Conservation (phyloP, 2,329 filamentous ascomycete genomes). For the Falciphora oryzae region DNA sequence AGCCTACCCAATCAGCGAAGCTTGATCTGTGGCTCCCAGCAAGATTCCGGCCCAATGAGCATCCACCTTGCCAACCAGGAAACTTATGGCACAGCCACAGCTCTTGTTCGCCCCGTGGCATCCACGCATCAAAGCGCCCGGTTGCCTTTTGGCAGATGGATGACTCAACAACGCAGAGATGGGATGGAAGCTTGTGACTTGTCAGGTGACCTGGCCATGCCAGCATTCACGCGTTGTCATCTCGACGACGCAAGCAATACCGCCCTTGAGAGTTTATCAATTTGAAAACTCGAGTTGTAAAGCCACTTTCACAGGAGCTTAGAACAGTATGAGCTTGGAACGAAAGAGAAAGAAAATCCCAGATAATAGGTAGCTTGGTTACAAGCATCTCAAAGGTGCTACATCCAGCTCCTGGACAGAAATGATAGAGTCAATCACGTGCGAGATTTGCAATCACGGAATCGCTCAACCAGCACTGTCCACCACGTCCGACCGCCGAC, state of each 20-base stretch:
- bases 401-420: neutral
- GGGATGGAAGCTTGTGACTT: neutral
- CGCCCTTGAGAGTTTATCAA: too few relatives aligned
- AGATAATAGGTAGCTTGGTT: too few relatives aligned
- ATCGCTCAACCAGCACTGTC: too few relatives aligned
- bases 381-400: neutral
- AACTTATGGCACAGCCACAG: neutral
- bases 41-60: slow-evolving; percentile 1
- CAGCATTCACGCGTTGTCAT: neutral
- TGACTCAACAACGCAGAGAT: neutral
- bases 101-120: neutral
- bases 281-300: too few relatives aligned
- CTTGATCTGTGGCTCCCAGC: slow-evolving; percentile 2
- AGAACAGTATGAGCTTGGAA: too few relatives aligned
- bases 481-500: neutral
- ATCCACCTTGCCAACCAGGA: neutral
- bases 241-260: too few relatives aligned
- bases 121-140: too few relatives aligned
- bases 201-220: neutral
- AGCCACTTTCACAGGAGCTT: too few relatives aligned
- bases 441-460: neutral
- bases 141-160: neutral
- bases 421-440: neutral
- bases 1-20: slow-evolving; percentile 7
- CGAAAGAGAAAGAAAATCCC: too few relatives aligned